Evolutionary conservation across 805 yeast genomes (phyloP).

Genomic region (Barnettozyma botsteinii): DNA sequence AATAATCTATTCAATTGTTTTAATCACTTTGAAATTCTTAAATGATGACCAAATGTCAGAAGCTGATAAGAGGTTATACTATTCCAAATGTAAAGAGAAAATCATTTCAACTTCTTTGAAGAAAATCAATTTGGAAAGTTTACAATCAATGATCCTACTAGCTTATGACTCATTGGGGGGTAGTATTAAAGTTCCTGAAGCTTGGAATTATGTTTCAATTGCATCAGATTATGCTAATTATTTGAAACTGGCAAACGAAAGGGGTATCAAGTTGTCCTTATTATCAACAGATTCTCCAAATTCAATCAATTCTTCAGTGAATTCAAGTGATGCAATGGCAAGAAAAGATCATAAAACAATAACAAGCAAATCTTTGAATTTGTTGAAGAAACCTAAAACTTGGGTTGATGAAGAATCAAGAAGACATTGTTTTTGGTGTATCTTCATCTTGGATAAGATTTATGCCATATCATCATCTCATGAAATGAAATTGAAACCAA

Average conservation of each 20-base stretch:
- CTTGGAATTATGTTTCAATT: slow-evolving; percentile 25
- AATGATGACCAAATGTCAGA: slow-evolving; percentile 16
- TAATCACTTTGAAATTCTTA: slow-evolving; percentile 19
- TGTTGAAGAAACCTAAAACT: slow-evolving; percentile 17
- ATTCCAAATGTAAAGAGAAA: slow-evolving; percentile 17
- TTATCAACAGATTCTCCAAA: slow-evolving; percentile 18
- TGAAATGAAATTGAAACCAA: slow-evolving; percentile 19
- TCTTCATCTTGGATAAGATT: slow-evolving; percentile 20
- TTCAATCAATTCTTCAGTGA: slow-evolving; percentile 10
- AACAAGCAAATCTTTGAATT: slow-evolving; percentile 15
- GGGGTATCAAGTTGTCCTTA: slow-evolving; percentile 7
- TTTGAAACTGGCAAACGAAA: slow-evolving; percentile 18
- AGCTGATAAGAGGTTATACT: slow-evolving; percentile 8
- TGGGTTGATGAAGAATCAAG: slow-evolving; percentile 25
- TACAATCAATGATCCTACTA: slow-evolving; percentile 18
- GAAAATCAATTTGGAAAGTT: slow-evolving; percentile 18
- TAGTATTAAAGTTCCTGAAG: slow-evolving; percentile 22
- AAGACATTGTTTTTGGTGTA: slow-evolving; percentile 25
- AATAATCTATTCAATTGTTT: slow-evolving; percentile 15
- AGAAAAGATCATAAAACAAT: slow-evolving; percentile 17
- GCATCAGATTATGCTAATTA: slow-evolving; percentile 24
- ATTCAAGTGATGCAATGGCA: slow-evolving; percentile 13
- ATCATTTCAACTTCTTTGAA: slow-evolving; percentile 18
- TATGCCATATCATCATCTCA: slow-evolving; percentile 23
- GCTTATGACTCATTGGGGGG: slow-evolving; percentile 22